Conservation (phyloP, 306 rosid species). For the Corylus avellana region DNA sequence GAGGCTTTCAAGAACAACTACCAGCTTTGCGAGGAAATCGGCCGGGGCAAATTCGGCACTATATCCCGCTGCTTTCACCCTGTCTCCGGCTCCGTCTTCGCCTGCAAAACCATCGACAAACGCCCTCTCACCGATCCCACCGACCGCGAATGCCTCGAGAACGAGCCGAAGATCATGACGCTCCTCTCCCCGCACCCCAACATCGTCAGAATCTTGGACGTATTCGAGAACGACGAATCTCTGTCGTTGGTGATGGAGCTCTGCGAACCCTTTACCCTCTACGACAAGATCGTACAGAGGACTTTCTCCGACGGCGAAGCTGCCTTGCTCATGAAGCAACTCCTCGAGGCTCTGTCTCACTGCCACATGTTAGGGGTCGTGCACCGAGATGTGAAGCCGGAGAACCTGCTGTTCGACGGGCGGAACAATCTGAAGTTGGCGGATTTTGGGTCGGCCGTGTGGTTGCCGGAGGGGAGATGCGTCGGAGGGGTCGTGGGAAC, state of each 20-base stretch:
- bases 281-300: slow-evolving; percentile 54
- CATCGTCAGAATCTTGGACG: slow-evolving; percentile 47
- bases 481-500: slow-evolving; percentile 73
- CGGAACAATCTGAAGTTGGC: slow-evolving; percentile 53
- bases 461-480: slow-evolving; percentile 51
- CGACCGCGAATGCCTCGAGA: slow-evolving; percentile 65
- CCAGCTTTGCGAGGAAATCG: slow-evolving; percentile 66
- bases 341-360: slow-evolving; percentile 56
- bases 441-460: slow-evolving; percentile 84
- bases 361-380: slow-evolving; percentile 66
- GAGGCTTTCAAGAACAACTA: slow-evolving; percentile 46
- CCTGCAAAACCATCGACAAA: slow-evolving; percentile 69
- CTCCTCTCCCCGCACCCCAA: slow-evolving; percentile 66
- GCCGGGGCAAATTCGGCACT: slow-evolving; percentile 74
- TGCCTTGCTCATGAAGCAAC: slow-evolving; percentile 41
- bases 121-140: slow-evolving; percentile 46
- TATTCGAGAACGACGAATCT: slow-evolving; percentile 47
- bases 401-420: slow-evolving; percentile 63
- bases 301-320: slow-evolving; percentile 54
- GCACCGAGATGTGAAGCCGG: slow-evolving; percentile 79
- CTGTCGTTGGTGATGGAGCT: slow-evolving; percentile 60
- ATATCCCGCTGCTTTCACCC: slow-evolving; percentile 58
- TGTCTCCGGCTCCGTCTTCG: slow-evolving; percentile 34
- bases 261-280: slow-evolving; percentile 55
- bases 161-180: slow-evolving; percentile 72